phyloP scores from a whole-genome alignment of 306 rosid species.

The Quercus aquifolioides region DNA sequence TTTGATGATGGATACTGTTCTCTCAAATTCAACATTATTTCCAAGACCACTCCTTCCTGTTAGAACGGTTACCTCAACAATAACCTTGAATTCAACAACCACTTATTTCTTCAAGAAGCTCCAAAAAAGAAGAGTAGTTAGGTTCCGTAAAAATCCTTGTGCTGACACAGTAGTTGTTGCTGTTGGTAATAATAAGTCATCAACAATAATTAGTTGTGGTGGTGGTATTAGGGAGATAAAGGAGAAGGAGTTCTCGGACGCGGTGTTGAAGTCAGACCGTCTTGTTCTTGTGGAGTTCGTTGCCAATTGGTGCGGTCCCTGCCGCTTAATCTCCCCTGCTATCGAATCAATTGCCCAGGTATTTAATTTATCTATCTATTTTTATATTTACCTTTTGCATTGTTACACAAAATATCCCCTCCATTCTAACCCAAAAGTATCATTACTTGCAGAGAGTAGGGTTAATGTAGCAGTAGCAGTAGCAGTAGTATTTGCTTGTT shows the following conservation, averaged over 20 bases:
- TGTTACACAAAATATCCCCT: no score
- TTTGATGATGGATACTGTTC: slow-evolving; percentile 26
- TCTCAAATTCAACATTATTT: slow-evolving; percentile 40
- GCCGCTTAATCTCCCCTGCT: slow-evolving; percentile 74
- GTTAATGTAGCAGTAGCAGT: accelerated
- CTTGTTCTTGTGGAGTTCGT: slow-evolving; percentile 91
- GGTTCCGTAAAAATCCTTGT: neutral
- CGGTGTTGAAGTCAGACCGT: slow-evolving; percentile 56
- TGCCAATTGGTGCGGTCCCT: slow-evolving; percentile 91
- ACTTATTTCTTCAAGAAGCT: slow-evolving; percentile 25
- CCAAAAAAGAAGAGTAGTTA: slow-evolving; percentile 6
- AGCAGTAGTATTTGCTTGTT: accelerated
- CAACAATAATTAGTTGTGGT: slow-evolving; percentile 6
- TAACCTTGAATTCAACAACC: neutral
- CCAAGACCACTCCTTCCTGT: slow-evolving; percentile 17
- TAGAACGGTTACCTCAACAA: slow-evolving; percentile 26
- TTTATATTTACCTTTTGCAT: no score
- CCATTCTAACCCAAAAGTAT: no score
- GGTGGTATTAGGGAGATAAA: slow-evolving; percentile 53
- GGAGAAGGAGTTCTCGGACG: slow-evolving; percentile 57
- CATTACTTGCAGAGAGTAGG: no score
- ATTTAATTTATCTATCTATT: neutral
- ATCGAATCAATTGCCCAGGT: slow-evolving; percentile 73
- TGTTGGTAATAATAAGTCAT: no score
- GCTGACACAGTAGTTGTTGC: no score